Percentiles rank a stretch among this genome's conserved stretches.
phyloP scores from a whole-genome alignment of 2,329 filamentous ascomycete species.

The Fusarium phyllophilum region DNA sequence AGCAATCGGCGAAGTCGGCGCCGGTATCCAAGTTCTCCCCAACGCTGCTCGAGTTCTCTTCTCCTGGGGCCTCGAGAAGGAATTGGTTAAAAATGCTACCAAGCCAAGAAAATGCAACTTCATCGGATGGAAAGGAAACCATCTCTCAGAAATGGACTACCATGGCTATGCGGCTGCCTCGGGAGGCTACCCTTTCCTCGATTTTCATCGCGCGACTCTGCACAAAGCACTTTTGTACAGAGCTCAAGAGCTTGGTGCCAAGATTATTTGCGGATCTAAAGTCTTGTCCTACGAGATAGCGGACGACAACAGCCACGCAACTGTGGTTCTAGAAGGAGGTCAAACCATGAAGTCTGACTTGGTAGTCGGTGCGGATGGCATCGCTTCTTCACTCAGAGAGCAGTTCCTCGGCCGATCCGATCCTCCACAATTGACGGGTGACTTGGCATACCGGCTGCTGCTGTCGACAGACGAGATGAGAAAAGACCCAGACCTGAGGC shows the following conservation, averaged over 20 bases:
- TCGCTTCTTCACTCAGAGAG: constrained; percentile 1
- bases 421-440: constrained; percentile 54
- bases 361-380: neutral
- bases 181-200: constrained; percentile 53
- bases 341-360: neutral
- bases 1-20: constrained; percentile 42
- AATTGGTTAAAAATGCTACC: constrained; percentile 29
- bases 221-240: neutral
- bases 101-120: constrained; percentile 41
- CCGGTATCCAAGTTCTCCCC: constrained; percentile 42
- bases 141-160: constrained; percentile 40
- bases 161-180: constrained; percentile 33
- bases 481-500: constrained; percentile 56
- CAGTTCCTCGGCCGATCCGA: constrained; percentile 1
- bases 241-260: neutral
- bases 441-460: constrained; percentile 65
- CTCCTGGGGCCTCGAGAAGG: constrained; percentile 39
- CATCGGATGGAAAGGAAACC: constrained; percentile 41
- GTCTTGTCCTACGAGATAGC: constrained; percentile 1
- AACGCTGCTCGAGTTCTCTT: constrained; percentile 39
- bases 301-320: neutral
- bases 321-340: neutral
- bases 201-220: constrained; percentile 50
- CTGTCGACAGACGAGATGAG: constrained; percentile 58
- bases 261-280: neutral